Conservation (phyloP, 192 early-diverging fungal genomes). For the Umbelopsis isabellina region DNA sequence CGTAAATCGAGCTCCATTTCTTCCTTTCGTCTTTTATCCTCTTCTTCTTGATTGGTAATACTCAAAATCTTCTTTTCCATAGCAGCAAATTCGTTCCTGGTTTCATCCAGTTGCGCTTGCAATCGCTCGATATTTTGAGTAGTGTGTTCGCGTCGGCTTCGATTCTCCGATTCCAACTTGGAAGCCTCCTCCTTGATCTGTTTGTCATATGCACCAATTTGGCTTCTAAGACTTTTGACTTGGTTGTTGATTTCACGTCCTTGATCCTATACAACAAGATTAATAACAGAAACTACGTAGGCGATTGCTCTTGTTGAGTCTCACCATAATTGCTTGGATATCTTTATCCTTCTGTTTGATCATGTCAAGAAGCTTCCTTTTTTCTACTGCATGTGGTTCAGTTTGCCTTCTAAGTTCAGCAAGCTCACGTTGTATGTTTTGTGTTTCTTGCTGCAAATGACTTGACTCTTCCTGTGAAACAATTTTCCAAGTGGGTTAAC, state of each 20-base stretch:
- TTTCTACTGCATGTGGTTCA: constrained; percentile 52
- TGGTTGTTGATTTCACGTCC: constrained; percentile 47
- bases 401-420: constrained; percentile 42
- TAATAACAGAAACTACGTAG: background rate
- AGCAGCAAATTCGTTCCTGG: background rate
- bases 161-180: constrained; percentile 36
- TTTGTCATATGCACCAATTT: constrained; percentile 28
- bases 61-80: background rate
- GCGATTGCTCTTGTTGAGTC: background rate
- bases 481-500: too few relatives aligned
- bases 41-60: constrained; percentile 34
- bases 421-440: constrained; percentile 38
- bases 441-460: constrained; percentile 28
- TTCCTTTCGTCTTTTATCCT: constrained; percentile 24
- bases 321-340: constrained; percentile 37
- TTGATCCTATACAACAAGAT: constrained; percentile 1
- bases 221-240: background rate
- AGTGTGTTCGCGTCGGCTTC: constrained; percentile 41
- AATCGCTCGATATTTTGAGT: constrained; percentile 43
- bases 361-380: constrained; percentile 38
- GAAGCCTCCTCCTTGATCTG: constrained; percentile 53
- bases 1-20: constrained; percentile 22
- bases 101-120: constrained; percentile 34
- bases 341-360: constrained; percentile 55
- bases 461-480: background rate